phyloP scores from a whole-genome alignment of 805 yeast species.

The Candida dendrica region DNA sequence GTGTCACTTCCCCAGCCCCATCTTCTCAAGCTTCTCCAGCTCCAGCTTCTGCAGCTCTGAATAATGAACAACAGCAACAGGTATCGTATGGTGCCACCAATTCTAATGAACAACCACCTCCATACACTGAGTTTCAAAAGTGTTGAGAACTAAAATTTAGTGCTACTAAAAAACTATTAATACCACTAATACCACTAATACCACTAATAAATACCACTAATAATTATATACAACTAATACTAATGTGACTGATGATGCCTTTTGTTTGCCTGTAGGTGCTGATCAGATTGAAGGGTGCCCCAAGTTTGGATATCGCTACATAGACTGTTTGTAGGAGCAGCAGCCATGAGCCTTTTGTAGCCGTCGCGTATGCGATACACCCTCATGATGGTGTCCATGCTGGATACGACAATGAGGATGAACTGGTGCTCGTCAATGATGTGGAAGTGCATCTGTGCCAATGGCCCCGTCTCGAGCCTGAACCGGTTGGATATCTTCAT shows the following conservation, averaged over 20 bases:
- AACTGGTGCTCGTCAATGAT: constrained; percentile 4
- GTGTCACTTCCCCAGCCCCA: constrained; percentile 2
- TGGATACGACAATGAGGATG: constrained; percentile 6
- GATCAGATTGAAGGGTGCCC: too few species aligned
- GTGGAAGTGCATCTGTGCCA: constrained; percentile 8
- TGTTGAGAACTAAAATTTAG: too few species aligned
- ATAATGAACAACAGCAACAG: neutral
- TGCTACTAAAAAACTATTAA: too few species aligned
- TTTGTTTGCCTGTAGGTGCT: constrained; percentile 1
- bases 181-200: too few species aligned
- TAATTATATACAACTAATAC: too few species aligned
- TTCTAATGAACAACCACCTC: constrained; percentile 10
- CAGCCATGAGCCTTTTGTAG: constrained; percentile 3
- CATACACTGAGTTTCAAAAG: constrained; percentile 7
- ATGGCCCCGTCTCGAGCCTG: constrained; percentile 15
- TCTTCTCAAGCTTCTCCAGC: constrained; percentile 1
- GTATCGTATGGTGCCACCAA: too few species aligned
- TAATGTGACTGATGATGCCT: neutral
- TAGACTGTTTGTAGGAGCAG: constrained; percentile 1
- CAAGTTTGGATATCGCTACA: constrained; percentile 6
- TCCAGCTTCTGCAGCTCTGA: constrained; percentile 4
- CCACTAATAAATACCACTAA: too few species aligned
- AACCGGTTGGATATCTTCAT: constrained; percentile 7
- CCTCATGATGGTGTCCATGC: constrained; percentile 7
- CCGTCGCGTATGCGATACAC: constrained; percentile 11